A percentile compares a stretch with the other conserved stretches of the same genome.
phyloP scores from a whole-genome alignment of 345 rosid species.

The Hirschfeldia incana region DNA sequence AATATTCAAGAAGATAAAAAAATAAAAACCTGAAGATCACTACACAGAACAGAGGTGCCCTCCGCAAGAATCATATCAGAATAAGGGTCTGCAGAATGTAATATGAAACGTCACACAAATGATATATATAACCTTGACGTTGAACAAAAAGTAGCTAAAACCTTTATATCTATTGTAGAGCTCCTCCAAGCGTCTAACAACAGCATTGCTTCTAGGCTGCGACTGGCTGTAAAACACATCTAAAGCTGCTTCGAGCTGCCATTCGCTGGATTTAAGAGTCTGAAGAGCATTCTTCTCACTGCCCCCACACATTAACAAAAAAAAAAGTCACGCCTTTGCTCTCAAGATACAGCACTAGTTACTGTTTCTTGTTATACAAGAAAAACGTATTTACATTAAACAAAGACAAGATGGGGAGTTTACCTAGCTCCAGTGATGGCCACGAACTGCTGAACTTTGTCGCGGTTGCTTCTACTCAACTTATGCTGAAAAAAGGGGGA shows the following conservation, averaged over 20 bases:
- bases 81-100: constrained; percentile 55
- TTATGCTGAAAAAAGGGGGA: constrained; percentile 53
- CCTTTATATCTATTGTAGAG: constrained; percentile 93
- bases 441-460: constrained; percentile 89
- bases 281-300: constrained; percentile 88
- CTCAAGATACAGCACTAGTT: not conserved
- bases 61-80: constrained; percentile 71
- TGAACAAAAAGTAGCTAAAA: constrained; percentile 28
- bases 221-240: constrained; percentile 88
- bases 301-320: constrained; percentile 35
- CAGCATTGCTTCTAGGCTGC: constrained; percentile 68
- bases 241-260: constrained; percentile 96
- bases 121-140: too few relatives aligned
- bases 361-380: not conserved
- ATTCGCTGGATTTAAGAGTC: constrained; percentile 83
- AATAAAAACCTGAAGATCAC: constrained; percentile 66
- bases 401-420: not conserved
- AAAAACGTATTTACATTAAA: not conserved
- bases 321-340: not conserved
- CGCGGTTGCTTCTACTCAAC: constrained; percentile 79
- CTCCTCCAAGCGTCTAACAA: constrained; percentile 86
- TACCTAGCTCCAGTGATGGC: constrained; percentile 89
- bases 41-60: constrained; percentile 73
- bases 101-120: not conserved
- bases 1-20: constrained; percentile 23